These are phyloP conservation scores for Fusarium napiforme DNA, from an alignment of 2,329 filamentous ascomycete genomes.

Conservation along the genomic window DNA sequence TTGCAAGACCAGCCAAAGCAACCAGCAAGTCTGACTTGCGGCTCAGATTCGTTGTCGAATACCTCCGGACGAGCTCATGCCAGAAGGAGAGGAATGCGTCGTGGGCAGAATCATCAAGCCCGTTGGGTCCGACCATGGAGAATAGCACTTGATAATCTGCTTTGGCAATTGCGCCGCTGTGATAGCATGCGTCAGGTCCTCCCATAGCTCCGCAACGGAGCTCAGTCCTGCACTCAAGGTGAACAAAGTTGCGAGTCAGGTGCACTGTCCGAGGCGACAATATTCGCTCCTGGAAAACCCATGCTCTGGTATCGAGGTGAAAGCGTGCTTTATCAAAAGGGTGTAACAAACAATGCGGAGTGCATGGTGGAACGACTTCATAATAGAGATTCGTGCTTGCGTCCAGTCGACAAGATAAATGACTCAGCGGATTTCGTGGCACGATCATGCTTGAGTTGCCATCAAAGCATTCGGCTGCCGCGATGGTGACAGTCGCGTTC, in stretches of 20 bases:
- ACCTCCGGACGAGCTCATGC: not conserved
- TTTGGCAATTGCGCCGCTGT: not conserved
- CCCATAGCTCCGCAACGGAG: not conserved
- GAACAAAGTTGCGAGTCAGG: not conserved
- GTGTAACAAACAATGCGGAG: not conserved
- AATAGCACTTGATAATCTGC: not conserved
- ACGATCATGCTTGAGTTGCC: not conserved
- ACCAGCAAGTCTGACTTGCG: not conserved
- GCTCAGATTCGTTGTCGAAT: not conserved
- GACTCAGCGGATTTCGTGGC: not conserved
- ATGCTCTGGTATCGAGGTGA: not conserved
- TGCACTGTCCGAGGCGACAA: not conserved
- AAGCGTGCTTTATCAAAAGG: not conserved
- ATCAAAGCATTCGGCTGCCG: slow-evolving; percentile 1
- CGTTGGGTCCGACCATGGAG: not conserved
- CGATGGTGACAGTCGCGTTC: not conserved
- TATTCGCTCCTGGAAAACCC: not conserved
- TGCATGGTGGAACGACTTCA: not conserved
- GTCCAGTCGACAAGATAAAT: not conserved
- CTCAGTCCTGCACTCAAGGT: not conserved
- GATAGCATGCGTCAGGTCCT: not conserved
- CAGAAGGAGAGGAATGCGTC: not conserved
- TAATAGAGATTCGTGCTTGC: not conserved
- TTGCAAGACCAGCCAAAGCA: not conserved
- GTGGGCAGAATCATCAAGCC: not conserved